phyloP scores from a whole-genome alignment of 352 stramenopile genomes.

The Pythium apleroticum region DNA sequence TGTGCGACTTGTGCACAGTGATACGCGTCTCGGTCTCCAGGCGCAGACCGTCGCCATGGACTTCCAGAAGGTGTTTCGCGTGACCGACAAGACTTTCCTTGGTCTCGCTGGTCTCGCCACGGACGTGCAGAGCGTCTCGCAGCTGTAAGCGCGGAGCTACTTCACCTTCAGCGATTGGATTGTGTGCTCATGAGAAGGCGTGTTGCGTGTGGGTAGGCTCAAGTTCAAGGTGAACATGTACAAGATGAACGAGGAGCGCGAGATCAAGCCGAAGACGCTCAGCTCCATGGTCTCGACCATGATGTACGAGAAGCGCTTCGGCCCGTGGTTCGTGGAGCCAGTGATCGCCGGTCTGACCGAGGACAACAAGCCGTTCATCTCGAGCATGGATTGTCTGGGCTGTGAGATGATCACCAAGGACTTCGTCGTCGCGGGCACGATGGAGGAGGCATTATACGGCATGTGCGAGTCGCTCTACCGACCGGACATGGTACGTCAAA shows the following conservation, averaged over 20 bases:
- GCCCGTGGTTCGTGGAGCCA: conserved; percentile 98
- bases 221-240: conserved; percentile 97
- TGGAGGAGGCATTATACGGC: conserved; percentile 97
- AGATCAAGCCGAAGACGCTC: conserved; percentile 98
- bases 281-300: conserved; percentile 94
- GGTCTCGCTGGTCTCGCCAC: conserved; percentile 97
- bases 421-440: conserved; percentile 98
- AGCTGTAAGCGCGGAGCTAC: conserved; percentile 53
- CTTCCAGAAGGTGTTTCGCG: conserved; percentile 99
- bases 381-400: conserved; percentile 97
- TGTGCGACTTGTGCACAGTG: conserved; percentile 42
- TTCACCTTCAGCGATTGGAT: not conserved
- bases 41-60: conserved; percentile 96
- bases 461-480: conserved; percentile 99
- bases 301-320: conserved; percentile 99
- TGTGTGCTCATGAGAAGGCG: not conserved
- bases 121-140: conserved; percentile 97
- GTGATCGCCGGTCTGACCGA: conserved; percentile 96
- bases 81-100: conserved; percentile 96
- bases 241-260: conserved; percentile 97
- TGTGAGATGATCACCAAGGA: conserved; percentile 95
- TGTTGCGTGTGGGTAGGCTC: conserved; percentile 46
- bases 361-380: conserved; percentile 96
- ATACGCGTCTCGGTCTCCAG: conserved; percentile 96
- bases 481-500: conserved; percentile 86